A percentile compares a stretch with the other conserved stretches of the same genome.
Conservation (phyloP, 1,139 yeast genomes). For the Sugiyamaella neomexicana region DNA sequence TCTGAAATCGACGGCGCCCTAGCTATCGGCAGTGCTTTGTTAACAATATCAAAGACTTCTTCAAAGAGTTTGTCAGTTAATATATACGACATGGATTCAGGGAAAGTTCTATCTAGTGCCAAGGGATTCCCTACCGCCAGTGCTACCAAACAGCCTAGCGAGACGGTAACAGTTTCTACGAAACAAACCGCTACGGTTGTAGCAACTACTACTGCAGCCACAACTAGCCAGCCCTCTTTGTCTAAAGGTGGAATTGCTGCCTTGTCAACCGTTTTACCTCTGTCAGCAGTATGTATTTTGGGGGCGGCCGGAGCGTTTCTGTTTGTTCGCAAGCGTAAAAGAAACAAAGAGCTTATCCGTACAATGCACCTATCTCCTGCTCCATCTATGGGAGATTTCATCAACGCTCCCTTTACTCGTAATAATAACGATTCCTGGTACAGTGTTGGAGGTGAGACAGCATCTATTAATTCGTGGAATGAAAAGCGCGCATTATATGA, state of each 20-base stretch:
- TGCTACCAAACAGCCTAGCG: conserved; percentile 27
- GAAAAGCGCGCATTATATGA: conserved; percentile 34
- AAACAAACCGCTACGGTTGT: conserved; percentile 34
- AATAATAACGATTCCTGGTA: conserved; percentile 22
- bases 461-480: conserved; percentile 36
- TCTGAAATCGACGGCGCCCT: conserved; percentile 43
- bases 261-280: conserved; percentile 40
- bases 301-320: conserved; percentile 31
- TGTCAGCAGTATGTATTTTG: conserved; percentile 30
- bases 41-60: conserved; percentile 33
- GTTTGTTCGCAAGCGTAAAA: conserved; percentile 24
- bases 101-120: conserved; percentile 8
- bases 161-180: conserved; percentile 27
- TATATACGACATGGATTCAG: conserved; percentile 14
- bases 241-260: conserved; percentile 39
- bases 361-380: conserved; percentile 24
- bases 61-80: conserved; percentile 7
- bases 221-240: conserved; percentile 15
- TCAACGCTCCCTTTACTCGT: conserved; percentile 14
- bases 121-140: conserved; percentile 18
- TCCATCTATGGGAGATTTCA: conserved; percentile 23
- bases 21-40: conserved; percentile 44
- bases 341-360: conserved; percentile 16
- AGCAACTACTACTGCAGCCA: conserved; percentile 22
- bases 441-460: conserved; percentile 26